phyloP scores from a whole-genome alignment of 225 moss, liverwort and hornwort species.

The Lunularia cruciata region DNA sequence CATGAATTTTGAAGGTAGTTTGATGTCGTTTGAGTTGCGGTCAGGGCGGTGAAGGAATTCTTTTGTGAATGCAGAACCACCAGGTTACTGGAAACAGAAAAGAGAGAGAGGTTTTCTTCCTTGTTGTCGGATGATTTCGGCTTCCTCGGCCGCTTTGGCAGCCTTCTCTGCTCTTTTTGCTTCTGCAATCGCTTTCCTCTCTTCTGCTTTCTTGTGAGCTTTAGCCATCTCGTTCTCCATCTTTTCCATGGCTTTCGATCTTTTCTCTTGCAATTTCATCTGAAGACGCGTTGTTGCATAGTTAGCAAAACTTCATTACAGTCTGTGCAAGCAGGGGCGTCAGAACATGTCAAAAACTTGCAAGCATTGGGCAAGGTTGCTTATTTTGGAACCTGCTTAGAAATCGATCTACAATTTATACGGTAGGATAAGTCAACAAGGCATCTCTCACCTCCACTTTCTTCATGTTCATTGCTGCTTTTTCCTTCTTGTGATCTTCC shows the following conservation, averaged over 20 bases:
- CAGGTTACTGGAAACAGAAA: slow-evolving; percentile 26
- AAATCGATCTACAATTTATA: too few species aligned
- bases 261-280: slow-evolving; percentile 39
- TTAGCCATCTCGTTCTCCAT: slow-evolving; percentile 48
- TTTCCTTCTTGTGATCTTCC: slow-evolving; percentile 40
- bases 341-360: too few species aligned
- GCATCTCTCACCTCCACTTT: slow-evolving; percentile 44
- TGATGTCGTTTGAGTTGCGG: not conserved
- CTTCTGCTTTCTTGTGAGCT: slow-evolving; percentile 51
- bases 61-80: too few species aligned
- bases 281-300: slow-evolving; percentile 12
- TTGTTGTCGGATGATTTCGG: slow-evolving; percentile 36
- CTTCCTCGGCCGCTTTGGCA: slow-evolving; percentile 46
- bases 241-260: slow-evolving; percentile 45
- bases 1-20: not conserved
- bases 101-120: slow-evolving; percentile 39
- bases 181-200: slow-evolving; percentile 48
- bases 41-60: not conserved
- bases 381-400: too few species aligned
- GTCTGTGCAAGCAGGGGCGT: too few species aligned
- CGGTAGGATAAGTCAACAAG: too few species aligned
- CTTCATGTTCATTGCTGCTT: slow-evolving; percentile 25
- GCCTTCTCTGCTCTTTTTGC: slow-evolving; percentile 61
- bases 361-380: too few species aligned
- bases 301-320: too few species aligned